A percentile compares a stretch with the other conserved stretches of the same genome.
Conservation (phyloP, 1,284 basidiomycete species). For the Cystobasidium sp. region DNA sequence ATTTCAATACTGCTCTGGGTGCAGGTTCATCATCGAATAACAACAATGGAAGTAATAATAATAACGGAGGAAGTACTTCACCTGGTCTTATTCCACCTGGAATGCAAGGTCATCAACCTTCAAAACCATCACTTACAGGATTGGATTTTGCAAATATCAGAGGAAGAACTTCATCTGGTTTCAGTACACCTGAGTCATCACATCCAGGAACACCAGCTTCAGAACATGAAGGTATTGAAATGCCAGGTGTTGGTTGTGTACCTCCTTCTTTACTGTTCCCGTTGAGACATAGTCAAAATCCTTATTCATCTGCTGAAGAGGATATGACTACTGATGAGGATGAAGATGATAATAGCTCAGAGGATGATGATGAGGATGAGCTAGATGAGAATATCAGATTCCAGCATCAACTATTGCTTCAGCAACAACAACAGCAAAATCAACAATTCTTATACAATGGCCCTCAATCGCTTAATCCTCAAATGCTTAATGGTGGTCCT, state of each 20-base stretch:
- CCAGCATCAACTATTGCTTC: constrained; percentile 17
- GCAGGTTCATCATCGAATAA: neutral
- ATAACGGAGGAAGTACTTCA: neutral
- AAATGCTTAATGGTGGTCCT: constrained; percentile 2
- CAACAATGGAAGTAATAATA: neutral
- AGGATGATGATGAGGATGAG: constrained; percentile 21
- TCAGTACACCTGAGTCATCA: constrained; percentile 45
- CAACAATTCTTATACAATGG: constrained; percentile 23
- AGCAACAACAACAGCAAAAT: constrained; percentile 13
- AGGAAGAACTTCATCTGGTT: constrained; percentile 33
- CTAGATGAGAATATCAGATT: constrained; percentile 32
- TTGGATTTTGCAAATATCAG: constrained; percentile 39
- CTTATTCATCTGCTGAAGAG: constrained; percentile 28
- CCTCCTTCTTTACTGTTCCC: constrained; percentile 42
- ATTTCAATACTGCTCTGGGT: constrained; percentile 36
- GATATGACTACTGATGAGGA: constrained; percentile 39
- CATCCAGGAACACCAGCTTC: constrained; percentile 45
- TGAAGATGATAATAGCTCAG: constrained; percentile 30
- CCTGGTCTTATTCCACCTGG: constrained; percentile 11
- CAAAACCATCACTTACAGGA: constrained; percentile 25
- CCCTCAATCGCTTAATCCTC: constrained; percentile 2
- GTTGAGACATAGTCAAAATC: constrained; percentile 17
- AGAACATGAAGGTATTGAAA: constrained; percentile 36
- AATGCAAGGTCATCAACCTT: constrained; percentile 24
- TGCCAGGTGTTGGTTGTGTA: constrained; percentile 39